Percentiles rank a stretch among this genome's conserved stretches.
Evolutionary conservation across 176 grass and related monocot species (phyloP).

Genomic region (Cocos nucifera): DNA sequence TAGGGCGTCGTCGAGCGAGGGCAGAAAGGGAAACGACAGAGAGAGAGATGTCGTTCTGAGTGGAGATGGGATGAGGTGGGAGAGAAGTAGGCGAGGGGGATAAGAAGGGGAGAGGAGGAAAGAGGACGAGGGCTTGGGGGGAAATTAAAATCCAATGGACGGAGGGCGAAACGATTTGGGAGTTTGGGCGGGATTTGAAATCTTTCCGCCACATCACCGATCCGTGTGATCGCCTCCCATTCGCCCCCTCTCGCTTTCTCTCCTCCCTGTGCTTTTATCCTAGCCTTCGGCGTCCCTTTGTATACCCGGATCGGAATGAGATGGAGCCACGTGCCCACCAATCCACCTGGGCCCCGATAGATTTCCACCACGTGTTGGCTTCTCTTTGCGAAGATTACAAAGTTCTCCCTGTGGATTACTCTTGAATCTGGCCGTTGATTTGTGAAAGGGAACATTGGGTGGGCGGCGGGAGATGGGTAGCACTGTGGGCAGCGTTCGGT

Average conservation of each 20-base stretch:
- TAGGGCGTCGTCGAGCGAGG: background rate
- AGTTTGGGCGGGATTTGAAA: background rate
- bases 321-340: no score
- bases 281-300: no score
- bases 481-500: no score
- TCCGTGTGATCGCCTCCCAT: conserved; percentile 40
- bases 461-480: no score
- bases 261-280: conserved; percentile 16
- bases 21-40: background rate
- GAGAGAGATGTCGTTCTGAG: conserved; percentile 2
- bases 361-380: no score
- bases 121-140: background rate
- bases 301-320: no score
- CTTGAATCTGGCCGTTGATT: no score
- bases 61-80: background rate
- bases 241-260: background rate
- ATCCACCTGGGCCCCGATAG: no score
- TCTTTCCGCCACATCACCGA: conserved; percentile 48
- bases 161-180: background rate
- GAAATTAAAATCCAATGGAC: background rate
- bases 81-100: conserved; percentile 8
- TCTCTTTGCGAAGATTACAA: no score
- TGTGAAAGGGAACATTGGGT: no score
- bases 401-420: no score
- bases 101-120: conserved; percentile 25